These are phyloP conservation scores for Zasmidium cellare DNA, from an alignment of 2,329 filamentous ascomycete species.

Conservation along the genomic window DNA sequence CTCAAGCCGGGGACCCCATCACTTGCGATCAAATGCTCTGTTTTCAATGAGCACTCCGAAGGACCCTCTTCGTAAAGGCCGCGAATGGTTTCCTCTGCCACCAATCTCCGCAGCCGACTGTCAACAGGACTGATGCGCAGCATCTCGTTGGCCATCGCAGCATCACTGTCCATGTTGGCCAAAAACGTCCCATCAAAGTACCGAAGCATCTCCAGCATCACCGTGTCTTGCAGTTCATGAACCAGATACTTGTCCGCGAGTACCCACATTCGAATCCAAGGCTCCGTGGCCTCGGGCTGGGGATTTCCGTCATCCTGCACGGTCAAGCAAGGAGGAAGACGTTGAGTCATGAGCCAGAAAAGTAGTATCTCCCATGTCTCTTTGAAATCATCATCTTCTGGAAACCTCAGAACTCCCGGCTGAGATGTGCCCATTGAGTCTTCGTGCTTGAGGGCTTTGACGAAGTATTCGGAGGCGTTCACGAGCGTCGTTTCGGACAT, in stretches of 20 bases:
- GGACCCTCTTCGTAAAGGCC: neutral
- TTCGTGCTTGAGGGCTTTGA: constrained; percentile 8
- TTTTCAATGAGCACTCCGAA: neutral
- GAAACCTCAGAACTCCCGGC: constrained; percentile 1
- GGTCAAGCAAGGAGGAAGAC: neutral
- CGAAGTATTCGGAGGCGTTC: constrained; percentile 4
- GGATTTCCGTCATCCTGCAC: neutral
- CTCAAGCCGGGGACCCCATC: neutral
- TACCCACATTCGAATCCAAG: neutral
- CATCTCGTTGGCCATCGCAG: neutral
- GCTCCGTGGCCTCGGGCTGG: neutral
- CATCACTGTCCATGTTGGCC: neutral
- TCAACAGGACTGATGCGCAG: neutral
- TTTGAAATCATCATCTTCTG: constrained; percentile 5
- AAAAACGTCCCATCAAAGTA: neutral
- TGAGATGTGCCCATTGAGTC: neutral
- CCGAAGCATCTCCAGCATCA: neutral
- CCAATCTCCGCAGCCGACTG: neutral
- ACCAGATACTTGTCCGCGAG: constrained; percentile 1
- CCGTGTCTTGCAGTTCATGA: neutral
- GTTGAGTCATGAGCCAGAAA: constrained; percentile 5
- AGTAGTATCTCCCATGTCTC: constrained; percentile 8
- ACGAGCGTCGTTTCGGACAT: neutral
- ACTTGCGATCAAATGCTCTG: neutral
- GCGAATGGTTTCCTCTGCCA: neutral